Percentiles rank a stretch among this genome's conserved stretches.
These are phyloP conservation scores for Carex arenaria DNA, from an alignment of 202 grass and related monocot genomes.

Conservation along the genomic window DNA sequence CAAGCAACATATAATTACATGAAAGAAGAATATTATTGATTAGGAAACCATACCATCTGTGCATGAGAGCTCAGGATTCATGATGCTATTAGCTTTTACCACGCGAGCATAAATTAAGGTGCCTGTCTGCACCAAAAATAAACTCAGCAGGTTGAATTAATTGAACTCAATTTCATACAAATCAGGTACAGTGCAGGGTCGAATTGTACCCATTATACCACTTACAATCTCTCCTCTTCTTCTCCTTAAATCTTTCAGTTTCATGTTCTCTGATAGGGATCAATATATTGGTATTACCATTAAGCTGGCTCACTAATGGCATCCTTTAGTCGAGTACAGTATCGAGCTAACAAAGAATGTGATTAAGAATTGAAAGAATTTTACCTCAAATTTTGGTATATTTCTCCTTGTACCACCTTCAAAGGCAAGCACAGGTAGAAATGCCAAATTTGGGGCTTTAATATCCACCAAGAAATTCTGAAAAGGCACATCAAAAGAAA, in stretches of 20 bases:
- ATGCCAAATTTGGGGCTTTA: constrained; percentile 72
- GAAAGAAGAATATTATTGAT: not conserved
- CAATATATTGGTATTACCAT: not conserved
- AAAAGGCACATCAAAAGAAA: constrained; percentile 21
- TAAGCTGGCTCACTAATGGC: not conserved
- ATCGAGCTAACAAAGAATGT: not conserved
- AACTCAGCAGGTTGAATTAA: not conserved
- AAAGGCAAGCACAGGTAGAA: constrained; percentile 82
- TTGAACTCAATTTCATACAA: not conserved
- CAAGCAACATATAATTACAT: not conserved
- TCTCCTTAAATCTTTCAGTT: not conserved
- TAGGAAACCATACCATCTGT: constrained; percentile 68
- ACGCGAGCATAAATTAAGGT: constrained; percentile 82
- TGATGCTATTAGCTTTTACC: constrained; percentile 84
- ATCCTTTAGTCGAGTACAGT: not conserved
- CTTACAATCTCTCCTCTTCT: not conserved
- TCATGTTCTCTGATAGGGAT: not conserved
- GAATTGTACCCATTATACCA: not conserved
- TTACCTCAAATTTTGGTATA: constrained; percentile 92
- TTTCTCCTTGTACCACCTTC: constrained; percentile 93
- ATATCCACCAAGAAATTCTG: constrained; percentile 96
- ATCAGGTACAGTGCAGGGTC: not conserved
- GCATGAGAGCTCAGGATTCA: constrained; percentile 96
- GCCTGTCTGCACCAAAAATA: constrained; percentile 63
- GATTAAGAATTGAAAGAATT: constrained; percentile 6